Evolutionary conservation across 2,329 filamentous ascomycete species (phyloP), one percentile per base, ranked within the genome.

Genomic region (Chrysoporthe puriensis): DNA sequence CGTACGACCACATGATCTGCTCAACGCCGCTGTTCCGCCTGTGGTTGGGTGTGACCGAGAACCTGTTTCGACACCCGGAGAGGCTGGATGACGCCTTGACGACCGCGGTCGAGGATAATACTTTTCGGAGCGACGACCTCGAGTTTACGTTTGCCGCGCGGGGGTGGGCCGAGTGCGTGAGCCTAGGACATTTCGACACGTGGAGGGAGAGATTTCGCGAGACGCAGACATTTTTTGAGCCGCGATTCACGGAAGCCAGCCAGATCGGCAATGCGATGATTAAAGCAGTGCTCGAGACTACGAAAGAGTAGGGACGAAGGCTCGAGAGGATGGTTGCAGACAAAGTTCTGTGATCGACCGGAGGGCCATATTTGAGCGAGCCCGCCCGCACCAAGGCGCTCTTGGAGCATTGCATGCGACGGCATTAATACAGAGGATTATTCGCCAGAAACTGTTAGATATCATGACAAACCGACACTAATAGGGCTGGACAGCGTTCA

Each of bases 1-100:
- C 96, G 0, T 99, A 99, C 79, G 95, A 99, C 79, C 96, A 99
- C 83, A 99, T 99, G 94, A 96, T 99, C 73, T 99, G 96, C 82
- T 97, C 94, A 64, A 99, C 96, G 50, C 96, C 96, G 82, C 88
- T 98, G 59, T 99, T 99, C 83, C 91, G 96, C 62, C 88, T 99
- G 71, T 97, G 96, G 88, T 87, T 99, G 44, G 96, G 96, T 66
- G 96, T 97, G n/a, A 95, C 94, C 0, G 96, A 99, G 80, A 95
- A 97, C 77, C 85, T 99, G 48, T 99, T 97, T 83, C 90, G 94
- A 71, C 94, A 94, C 74, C 85, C 88, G 21, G 87, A 86, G 2
- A 83, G 97, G 63, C 88, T 99, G 16, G 91, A 97, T 62, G 93
- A 96, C 76, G 91, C 91, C 34, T 87, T 99, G 73, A 86, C 91